Evolutionary conservation across 371 early-diverging fungal species (phyloP).

Genomic region (Actinomucor elegans): DNA sequence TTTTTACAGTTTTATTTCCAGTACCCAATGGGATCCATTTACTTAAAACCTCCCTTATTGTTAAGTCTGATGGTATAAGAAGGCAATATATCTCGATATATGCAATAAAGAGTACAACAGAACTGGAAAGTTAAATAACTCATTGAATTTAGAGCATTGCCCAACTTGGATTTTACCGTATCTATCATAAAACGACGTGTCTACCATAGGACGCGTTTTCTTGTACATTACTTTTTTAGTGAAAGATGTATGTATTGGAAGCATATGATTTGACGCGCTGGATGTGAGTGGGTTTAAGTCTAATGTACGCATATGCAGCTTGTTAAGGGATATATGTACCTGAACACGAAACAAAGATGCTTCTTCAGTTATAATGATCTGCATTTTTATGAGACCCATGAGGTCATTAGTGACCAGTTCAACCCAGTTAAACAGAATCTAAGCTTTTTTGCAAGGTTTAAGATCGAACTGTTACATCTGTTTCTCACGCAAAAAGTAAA

Average conservation of each 20-base stretch:
- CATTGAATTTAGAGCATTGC: too few species aligned
- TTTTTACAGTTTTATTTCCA: too few species aligned
- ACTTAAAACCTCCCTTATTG: too few species aligned
- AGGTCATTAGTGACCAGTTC: neutral
- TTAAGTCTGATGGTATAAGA: too few species aligned
- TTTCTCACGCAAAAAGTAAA: constrained; percentile 4
- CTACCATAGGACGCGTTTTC: neutral
- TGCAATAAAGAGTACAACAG: too few species aligned
- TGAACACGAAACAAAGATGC: constrained; percentile 2
- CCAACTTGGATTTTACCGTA: too few species aligned
- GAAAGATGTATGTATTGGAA: neutral
- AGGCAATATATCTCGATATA: too few species aligned
- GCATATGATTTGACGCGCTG: too few species aligned
- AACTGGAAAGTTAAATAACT: too few species aligned
- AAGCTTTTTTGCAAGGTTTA: neutral
- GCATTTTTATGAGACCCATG: neutral
- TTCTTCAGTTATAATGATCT: neutral
- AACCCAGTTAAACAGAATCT: neutral
- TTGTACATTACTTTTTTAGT: neutral
- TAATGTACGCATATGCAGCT: neutral
- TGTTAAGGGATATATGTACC: neutral
- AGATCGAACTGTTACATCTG: constrained; percentile 1
- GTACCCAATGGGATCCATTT: too few species aligned
- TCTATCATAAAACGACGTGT: too few species aligned
- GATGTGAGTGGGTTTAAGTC: neutral